Base-by-base conservation (phyloP, 2,329 filamentous ascomycete species). In the Didymella exigua region DNA sequence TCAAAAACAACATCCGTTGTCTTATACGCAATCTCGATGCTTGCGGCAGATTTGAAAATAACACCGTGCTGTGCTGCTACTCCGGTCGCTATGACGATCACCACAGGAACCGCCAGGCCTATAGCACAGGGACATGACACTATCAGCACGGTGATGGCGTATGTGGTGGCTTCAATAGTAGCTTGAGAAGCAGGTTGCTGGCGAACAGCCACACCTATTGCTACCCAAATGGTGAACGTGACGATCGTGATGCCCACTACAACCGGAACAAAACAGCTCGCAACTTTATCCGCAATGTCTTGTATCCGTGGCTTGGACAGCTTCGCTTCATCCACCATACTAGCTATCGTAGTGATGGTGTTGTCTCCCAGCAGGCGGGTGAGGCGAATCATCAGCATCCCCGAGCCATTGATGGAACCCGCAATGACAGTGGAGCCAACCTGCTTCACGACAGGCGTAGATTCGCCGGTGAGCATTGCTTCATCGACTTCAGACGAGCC, bases 61-160 rank as follows among this genome's bases (percentile, higher is more conserved):
- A 92, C 77, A 0, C 89, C 89, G 7, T 75, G 70, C 23, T 80
- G 73, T 0, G 89, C 88, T 0, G 84, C 88, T 1, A 89, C 79
- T 0, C 89, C 88, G 6, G 85, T 84, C 1, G 85, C 84, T 42
- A 93, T 84, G 0, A 92, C 85, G n/a, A 92, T 76, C 1, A 93
- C 89, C 88, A 92, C 91, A 0, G 90, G 90, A 0, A 91, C 88
- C 0, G 88, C 88, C 1, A 89, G 79, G 0, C 89, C 89, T 38
- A 95, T 84, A 0, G 89, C 90, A 54, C 90, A 93, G 0, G 90
- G 90, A 61, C 90, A 93, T 0, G 89, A 91, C 0, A 93, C 85
- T n/a, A 89, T 86, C 4, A 91, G 79, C 0, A 89, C 86, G 0
- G 89, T 82, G 53, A 93, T 90, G 1, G 86, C 77, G 56, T 90